Conservation (phyloP, 169 alveolate genomes). For the Sarcocystis neurona region DNA sequence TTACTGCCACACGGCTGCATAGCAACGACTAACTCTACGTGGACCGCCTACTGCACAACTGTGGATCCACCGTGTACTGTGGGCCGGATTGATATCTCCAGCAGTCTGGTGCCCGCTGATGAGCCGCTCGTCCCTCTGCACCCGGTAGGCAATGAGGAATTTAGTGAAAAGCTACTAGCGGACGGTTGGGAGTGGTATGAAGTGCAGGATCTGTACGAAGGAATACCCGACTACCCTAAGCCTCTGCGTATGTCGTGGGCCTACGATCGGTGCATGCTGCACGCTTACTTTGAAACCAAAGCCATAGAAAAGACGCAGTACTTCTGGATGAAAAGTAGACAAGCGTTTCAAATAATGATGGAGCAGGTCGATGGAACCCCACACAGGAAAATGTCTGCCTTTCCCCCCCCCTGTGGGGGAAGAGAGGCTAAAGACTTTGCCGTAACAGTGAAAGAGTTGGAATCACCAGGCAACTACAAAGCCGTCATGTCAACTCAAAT, state of each 20-base stretch:
- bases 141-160: not conserved
- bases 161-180: not conserved
- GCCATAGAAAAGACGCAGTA: not conserved
- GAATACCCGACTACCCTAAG: not conserved
- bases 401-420: not conserved
- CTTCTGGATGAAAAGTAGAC: conserved; percentile 3
- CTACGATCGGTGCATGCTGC: not conserved
- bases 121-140: not conserved
- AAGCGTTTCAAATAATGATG: conserved; percentile 22
- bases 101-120: not conserved
- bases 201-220: not conserved
- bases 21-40: not conserved
- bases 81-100: not conserved
- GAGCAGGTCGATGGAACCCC: not conserved
- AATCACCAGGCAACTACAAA: not conserved
- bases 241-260: conserved; percentile 34
- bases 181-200: conserved; percentile 11
- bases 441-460: not conserved
- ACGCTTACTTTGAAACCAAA: not conserved
- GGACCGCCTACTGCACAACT: conserved; percentile 5
- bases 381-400: conserved; percentile 21
- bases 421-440: not conserved
- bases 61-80: not conserved
- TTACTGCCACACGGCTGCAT: conserved; percentile 9
- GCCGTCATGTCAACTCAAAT: not conserved